Evolutionary conservation across 495 filamentous ascomycete species (phyloP).

Genomic region (Tuber melanosporum): DNA sequence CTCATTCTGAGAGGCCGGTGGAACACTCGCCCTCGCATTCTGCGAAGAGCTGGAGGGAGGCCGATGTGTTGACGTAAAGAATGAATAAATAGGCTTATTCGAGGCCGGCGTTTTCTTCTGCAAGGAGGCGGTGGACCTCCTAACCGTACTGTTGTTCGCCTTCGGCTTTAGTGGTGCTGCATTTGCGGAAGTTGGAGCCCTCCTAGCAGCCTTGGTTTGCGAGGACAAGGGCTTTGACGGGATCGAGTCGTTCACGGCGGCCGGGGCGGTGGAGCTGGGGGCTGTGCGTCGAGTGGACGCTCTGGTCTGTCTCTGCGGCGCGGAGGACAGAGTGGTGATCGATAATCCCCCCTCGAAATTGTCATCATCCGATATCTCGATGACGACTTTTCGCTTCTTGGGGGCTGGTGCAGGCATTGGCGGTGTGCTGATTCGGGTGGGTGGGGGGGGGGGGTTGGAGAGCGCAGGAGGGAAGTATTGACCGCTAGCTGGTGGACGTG

Average conservation of each 20-base stretch:
- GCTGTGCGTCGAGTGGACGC: background rate
- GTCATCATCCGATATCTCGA: slow-evolving; percentile 48
- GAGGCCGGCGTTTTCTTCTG: background rate
- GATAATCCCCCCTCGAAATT: slow-evolving; percentile 5
- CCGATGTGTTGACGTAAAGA: background rate
- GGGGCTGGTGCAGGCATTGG: slow-evolving; percentile 46
- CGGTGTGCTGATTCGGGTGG: background rate
- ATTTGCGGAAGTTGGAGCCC: background rate
- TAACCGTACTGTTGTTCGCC: background rate
- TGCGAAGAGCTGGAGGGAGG: background rate
- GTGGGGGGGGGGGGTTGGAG: background rate
- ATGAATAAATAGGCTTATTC: background rate
- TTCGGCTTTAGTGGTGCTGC: background rate
- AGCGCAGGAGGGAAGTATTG: background rate
- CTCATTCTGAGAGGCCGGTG: slow-evolving; percentile 26
- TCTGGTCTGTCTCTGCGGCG: background rate
- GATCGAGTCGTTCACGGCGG: background rate
- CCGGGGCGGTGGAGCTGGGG: background rate
- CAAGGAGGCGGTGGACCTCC: background rate
- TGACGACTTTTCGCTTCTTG: slow-evolving; percentile 47
- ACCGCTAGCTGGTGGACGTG: background rate
- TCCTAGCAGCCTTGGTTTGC: background rate
- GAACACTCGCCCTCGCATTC: background rate
- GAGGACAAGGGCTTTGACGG: background rate
- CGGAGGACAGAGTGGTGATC: background rate